These are phyloP conservation scores for Dothistroma pini DNA, from an alignment of 2,329 filamentous ascomycete genomes.

Conservation along the genomic window DNA sequence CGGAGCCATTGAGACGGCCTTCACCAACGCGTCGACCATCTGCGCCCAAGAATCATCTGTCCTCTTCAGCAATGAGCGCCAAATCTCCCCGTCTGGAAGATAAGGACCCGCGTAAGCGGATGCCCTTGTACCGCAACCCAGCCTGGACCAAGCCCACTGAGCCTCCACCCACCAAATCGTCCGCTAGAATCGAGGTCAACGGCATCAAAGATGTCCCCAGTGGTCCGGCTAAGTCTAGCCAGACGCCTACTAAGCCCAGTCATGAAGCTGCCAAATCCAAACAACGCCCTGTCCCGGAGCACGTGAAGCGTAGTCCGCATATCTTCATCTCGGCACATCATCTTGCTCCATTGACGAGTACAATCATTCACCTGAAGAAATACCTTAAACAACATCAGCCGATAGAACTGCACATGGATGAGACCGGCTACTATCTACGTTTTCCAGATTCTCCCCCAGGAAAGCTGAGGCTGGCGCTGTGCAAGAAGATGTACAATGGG, in stretches of 20 bases:
- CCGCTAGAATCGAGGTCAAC: conserved; percentile 11
- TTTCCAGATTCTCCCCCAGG: conserved; percentile 18
- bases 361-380: conserved; percentile 18
- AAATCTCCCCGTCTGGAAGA: neutral
- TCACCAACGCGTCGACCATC: neutral
- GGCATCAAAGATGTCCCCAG: conserved; percentile 22
- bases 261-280: neutral
- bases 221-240: conserved; percentile 11
- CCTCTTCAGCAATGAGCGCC: neutral
- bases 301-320: conserved; percentile 17
- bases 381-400: conserved; percentile 8
- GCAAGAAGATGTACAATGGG: conserved; percentile 10
- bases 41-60: neutral
- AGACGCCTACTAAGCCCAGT: neutral
- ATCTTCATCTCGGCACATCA: conserved; percentile 25
- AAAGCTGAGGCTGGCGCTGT: conserved; percentile 3
- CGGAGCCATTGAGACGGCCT: neutral
- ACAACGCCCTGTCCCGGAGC: neutral
- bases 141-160: conserved; percentile 5
- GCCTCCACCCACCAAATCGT: neutral
- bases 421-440: conserved; percentile 26
- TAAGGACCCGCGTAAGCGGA: neutral
- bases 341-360: conserved; percentile 15
- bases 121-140: neutral
- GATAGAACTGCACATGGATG: conserved; percentile 19